Evolutionary conservation across 2,329 filamentous ascomycete genomes (phyloP), one percentile per base, ranked within the genome.

Genomic region (Phoma sp.): DNA sequence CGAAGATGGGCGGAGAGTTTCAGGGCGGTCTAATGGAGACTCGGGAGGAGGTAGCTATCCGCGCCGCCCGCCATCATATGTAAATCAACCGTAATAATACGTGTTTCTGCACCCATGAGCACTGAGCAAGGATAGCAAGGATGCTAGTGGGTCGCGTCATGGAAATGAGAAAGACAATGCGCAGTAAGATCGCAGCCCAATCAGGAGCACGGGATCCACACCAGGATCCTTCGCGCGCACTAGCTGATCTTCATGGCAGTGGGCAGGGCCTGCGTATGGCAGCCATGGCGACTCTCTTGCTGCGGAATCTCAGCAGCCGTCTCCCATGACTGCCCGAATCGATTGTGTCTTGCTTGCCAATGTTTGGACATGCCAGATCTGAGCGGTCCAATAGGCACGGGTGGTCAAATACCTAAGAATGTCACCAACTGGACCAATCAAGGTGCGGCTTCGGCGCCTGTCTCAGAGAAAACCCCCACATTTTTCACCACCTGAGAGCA

Each of bases 391-490:
- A 29, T 29, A 44, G 46, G 47, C 39, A 54, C 43, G 30, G 38
- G 52, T 52, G 30, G 45, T 41, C 48, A 38, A 52, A 30, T 41
- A 13, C 55, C 54, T n/a, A 30, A 35, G 38, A 60, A 30, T 48
- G 40, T 55, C 40, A 42, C 42, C 29, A 53, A 50, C 40, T 48
- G 39, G 46, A 42, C 66, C 68, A 70, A 68, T 70, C 47, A 55
- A 42, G 6, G 59, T 54, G 61, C 61, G 60, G 51, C 65, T 63
- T 53, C 39, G 62, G 64, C 66, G 57, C 62, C 59, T 66, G 58
- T 61, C 55, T 64, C 56, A 33, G 25, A 57, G 59, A 48, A 18
- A 63, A 30, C 67, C 70, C 70, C 68, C 68, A 71, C 70, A 69
- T 65, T 57, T 56, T 33, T 52, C 54, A 61, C 60, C 61, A 66